Conservation (phyloP, 805 yeast genomes). For the Ogataea pini region DNA sequence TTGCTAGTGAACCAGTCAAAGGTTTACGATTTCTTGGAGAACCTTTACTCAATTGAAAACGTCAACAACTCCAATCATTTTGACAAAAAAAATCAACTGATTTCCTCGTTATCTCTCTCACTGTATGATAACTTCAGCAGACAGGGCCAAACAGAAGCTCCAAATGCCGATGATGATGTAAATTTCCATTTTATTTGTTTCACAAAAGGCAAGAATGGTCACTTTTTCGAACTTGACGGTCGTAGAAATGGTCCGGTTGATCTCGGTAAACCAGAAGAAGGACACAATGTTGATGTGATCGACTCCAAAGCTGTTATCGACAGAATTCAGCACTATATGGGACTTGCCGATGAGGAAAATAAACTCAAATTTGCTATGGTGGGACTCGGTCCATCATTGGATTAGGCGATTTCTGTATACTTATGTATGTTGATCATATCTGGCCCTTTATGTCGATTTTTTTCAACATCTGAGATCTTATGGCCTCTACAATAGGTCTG, state of each 20-base stretch:
- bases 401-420: no score
- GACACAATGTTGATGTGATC: slow-evolving; percentile 50
- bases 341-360: slow-evolving; percentile 57
- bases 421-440: slow-evolving; percentile 43
- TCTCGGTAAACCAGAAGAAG: slow-evolving; percentile 44
- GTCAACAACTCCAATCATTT: slow-evolving; percentile 25
- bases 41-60: slow-evolving; percentile 7
- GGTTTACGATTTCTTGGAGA: slow-evolving; percentile 24
- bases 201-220: slow-evolving; percentile 52
- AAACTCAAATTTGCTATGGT: slow-evolving; percentile 71
- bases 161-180: slow-evolving; percentile 52
- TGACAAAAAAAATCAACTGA: slow-evolving; percentile 29
- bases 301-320: slow-evolving; percentile 49
- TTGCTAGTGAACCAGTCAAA: slow-evolving; percentile 42
- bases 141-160: slow-evolving; percentile 70
- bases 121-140: slow-evolving; percentile 46
- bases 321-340: slow-evolving; percentile 68
- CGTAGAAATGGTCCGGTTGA: slow-evolving; percentile 75
- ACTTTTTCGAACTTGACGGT: slow-evolving; percentile 86
- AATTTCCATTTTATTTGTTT: slow-evolving; percentile 80
- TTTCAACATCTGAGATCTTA: slow-evolving; percentile 39
- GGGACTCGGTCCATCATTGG: slow-evolving; percentile 65
- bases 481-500: slow-evolving; percentile 23
- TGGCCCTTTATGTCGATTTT: slow-evolving; percentile 92
- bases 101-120: slow-evolving; percentile 27